Conservation (phyloP, 495 filamentous ascomycete species). For the Penicillium salamii region DNA sequence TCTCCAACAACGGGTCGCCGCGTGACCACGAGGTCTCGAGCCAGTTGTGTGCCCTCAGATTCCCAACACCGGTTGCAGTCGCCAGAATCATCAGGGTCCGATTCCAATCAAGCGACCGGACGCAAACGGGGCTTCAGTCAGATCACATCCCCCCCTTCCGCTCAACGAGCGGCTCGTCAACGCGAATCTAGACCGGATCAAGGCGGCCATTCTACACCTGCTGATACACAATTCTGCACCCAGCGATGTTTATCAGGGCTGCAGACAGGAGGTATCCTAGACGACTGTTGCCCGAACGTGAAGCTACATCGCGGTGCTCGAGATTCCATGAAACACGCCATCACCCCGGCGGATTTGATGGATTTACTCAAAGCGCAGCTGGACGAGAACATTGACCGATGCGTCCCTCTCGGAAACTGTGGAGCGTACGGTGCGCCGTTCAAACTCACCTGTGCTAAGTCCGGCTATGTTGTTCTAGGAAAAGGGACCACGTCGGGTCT, state of each 20-base stretch:
- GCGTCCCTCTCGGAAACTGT: conserved; percentile 15
- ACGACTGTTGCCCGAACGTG: conserved; percentile 43
- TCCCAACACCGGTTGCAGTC: conserved; percentile 1
- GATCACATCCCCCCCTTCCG: conserved; percentile 13
- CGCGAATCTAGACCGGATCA: conserved; percentile 3
- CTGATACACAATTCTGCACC: conserved; percentile 40
- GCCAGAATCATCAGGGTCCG: conserved; percentile 18
- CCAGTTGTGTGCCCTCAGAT: conserved; percentile 12
- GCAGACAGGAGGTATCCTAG: conserved; percentile 29
- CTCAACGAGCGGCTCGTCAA: conserved; percentile 12
- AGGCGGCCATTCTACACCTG: no score
- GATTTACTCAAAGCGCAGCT: conserved; percentile 19
- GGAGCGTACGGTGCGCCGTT: no score
- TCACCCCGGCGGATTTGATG: conserved; percentile 14
- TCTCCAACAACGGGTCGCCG: conserved; percentile 14
- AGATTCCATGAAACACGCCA: conserved; percentile 14
- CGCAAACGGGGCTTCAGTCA: conserved; percentile 28
- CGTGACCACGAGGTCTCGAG: conserved; percentile 20
- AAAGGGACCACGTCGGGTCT: no score
- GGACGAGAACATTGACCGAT: conserved; percentile 24
- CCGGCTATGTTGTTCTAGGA: no score
- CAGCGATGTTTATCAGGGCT: conserved; percentile 46
- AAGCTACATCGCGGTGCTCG: conserved; percentile 22
- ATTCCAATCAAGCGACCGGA: conserved; percentile 17
- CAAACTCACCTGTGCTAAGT: no score